Base-by-base conservation (phyloP, 2,329 filamentous ascomycete species). In the Pseudogymnoascus sp. region DNA sequence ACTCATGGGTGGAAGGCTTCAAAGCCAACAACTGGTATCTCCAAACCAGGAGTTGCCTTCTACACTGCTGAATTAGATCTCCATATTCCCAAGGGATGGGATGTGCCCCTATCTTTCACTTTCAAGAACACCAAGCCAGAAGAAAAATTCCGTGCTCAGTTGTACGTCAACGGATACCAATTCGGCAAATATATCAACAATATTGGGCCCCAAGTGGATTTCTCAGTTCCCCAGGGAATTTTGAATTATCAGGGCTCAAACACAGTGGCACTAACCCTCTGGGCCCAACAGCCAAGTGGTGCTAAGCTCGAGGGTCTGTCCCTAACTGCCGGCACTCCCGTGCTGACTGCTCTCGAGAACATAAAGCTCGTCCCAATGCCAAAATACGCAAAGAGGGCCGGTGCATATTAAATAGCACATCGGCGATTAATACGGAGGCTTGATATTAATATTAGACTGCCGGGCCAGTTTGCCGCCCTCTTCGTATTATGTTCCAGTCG, bases 111-210 rank as follows among this genome's bases (percentile, higher is more conserved):
- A 1, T 77, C 77, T 0, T 85, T 88, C 63, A 64, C 64, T 30
- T 59, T 70, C 63, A 50, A 64, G 41, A 20, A 57, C 57, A 6
- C 38, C 22, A 8, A 61, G 37, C 36, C 68, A 63, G 36, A 66
- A 54, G 50, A 68, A 63, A 47, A 77, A 60, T 70, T 70, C 2
- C 78, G 87, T n/a, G 82, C 77, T 2, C 79, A 86, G 66, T 73
- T 90, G 8, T 91, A 81, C 66, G 84, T 90, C 57, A 90, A 90
- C 65, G 88, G 88, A 1, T 90, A 85, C 72, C 87, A 91, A 70
- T 90, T 85, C 63, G 78, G 78, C 6, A 74, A 76, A 62, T 78
- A 77, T 60, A 72, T 83, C 33, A 84, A 82, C 68, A 86, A 90
- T 64, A 78, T 91, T n/a, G 88, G 89, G 0, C 88, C 88, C 1